phyloP scores from a whole-genome alignment of 75 land plant genomes.

The Cunninghamia lanceolata region DNA sequence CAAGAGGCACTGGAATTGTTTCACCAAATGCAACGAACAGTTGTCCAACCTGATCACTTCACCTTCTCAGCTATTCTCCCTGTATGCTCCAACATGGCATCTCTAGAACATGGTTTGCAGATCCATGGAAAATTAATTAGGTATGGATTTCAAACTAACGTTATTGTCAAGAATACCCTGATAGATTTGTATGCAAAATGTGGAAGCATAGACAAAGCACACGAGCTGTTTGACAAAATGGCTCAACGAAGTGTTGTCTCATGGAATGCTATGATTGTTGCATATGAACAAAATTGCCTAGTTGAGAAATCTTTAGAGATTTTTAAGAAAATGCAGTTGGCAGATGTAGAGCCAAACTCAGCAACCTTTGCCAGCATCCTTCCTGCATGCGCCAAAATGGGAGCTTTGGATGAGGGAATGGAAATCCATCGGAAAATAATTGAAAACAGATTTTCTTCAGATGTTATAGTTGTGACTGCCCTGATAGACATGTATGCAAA shows the following conservation, averaged over 20 bases:
- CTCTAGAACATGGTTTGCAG: conserved; percentile 6
- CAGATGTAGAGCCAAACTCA: background rate
- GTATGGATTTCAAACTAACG: background rate
- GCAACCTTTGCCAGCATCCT: conserved; percentile 5
- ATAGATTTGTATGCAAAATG: background rate
- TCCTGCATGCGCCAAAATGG: background rate
- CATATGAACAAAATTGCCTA: background rate
- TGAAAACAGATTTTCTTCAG: too few relatives aligned
- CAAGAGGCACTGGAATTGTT: conserved; percentile 3
- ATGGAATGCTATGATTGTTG: background rate
- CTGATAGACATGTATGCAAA: conserved; percentile 25
- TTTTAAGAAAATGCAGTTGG: background rate
- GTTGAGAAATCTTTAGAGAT: background rate
- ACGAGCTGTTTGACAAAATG: too few relatives aligned
- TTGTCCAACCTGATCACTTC: background rate
- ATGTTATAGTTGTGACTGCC: conserved; percentile 1
- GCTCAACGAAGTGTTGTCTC: background rate
- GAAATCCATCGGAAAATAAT: background rate
- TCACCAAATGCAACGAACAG: too few relatives aligned
- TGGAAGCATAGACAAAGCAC: too few relatives aligned
- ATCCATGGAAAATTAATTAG: conserved; percentile 4
- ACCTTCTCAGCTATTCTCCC: background rate
- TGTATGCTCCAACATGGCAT: conserved; percentile 2
- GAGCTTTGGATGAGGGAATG: background rate
- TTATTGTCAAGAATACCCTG: conserved; percentile 4